A percentile compares a stretch with the other conserved stretches of the same genome.
Conservation (phyloP, 371 early-diverging fungal species). For the Quaeritorhiza haematococci region DNA sequence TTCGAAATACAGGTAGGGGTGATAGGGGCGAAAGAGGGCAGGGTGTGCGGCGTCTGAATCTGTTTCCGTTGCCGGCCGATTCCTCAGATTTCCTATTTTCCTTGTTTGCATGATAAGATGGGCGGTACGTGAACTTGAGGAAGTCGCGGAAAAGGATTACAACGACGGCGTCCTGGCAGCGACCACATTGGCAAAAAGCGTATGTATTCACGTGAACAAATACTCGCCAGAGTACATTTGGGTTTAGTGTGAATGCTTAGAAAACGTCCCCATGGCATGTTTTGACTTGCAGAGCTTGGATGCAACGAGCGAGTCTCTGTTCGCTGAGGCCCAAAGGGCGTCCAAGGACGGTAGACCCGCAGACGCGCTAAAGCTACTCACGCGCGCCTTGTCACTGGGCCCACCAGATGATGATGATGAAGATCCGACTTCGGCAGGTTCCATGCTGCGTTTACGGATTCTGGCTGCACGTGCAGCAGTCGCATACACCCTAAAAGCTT, state of each 20-base stretch:
- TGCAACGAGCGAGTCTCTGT: not conserved
- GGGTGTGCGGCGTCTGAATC: not conserved
- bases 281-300: not conserved
- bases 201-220: not conserved
- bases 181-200: not conserved
- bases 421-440: no score
- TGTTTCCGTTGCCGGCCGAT: not conserved
- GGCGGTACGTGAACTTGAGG: constrained; percentile 2
- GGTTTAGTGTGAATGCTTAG: not conserved
- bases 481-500: constrained; percentile 13
- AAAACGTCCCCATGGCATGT: not conserved
- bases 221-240: not conserved
- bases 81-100: not conserved
- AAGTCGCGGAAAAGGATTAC: constrained; percentile 8
- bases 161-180: not conserved
- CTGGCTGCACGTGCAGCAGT: constrained; percentile 10
- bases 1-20: constrained; percentile 13
- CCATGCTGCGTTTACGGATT: constrained; percentile 10
- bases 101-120: no score
- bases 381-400: constrained; percentile 5
- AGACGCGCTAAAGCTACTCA: constrained; percentile 12
- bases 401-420: constrained; percentile 7
- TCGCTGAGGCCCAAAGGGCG: not conserved
- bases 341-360: constrained; percentile 8
- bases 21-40: not conserved